A percentile compares a stretch with the other conserved stretches of the same genome.
These are phyloP conservation scores for Xanthoconium purpureum DNA, from an alignment of 768 basidiomycete genomes.

Conservation along the genomic window DNA sequence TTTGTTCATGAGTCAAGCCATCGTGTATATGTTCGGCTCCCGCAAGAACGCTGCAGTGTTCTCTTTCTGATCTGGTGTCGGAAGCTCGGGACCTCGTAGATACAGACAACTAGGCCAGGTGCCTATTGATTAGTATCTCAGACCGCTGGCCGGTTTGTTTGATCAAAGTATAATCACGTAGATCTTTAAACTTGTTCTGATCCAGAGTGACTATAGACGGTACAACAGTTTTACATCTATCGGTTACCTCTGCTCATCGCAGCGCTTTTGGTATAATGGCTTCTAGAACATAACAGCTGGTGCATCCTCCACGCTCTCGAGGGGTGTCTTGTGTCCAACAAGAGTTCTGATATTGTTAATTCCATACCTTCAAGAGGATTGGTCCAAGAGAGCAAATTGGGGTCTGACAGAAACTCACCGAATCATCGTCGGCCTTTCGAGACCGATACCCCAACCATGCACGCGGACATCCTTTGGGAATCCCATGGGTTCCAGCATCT, in stretches of 20 bases:
- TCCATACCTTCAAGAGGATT: slow-evolving; percentile 63
- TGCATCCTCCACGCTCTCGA: slow-evolving; percentile 84
- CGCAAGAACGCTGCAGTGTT: slow-evolving; percentile 84
- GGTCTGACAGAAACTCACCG: slow-evolving; percentile 49
- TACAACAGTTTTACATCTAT: slow-evolving; percentile 6
- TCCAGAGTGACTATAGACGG: not conserved
- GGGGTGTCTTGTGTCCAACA: slow-evolving; percentile 94
- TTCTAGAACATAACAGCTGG: slow-evolving; percentile 86
- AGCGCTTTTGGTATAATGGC: slow-evolving; percentile 6
- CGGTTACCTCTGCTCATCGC: not conserved
- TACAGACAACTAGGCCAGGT: not conserved
- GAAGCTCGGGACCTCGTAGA: not conserved
- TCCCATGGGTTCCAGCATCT: slow-evolving; percentile 99
- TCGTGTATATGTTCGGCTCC: slow-evolving; percentile 83
- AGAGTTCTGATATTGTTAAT: slow-evolving; percentile 96
- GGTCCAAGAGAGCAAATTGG: not conserved
- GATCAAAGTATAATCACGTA: not conserved
- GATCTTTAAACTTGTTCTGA: not conserved
- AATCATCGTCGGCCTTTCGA: slow-evolving; percentile 99
- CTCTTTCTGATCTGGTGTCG: slow-evolving; percentile 52
- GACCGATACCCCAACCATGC: slow-evolving; percentile 92
- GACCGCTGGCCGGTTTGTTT: slow-evolving; percentile 8
- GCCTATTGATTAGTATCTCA: not conserved
- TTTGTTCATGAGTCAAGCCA: slow-evolving; percentile 81
- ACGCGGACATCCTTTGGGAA: slow-evolving; percentile 95